These are phyloP conservation scores for Dianthus caryophyllus DNA, from an alignment of 148 eudicot species.

Conservation along the genomic window DNA sequence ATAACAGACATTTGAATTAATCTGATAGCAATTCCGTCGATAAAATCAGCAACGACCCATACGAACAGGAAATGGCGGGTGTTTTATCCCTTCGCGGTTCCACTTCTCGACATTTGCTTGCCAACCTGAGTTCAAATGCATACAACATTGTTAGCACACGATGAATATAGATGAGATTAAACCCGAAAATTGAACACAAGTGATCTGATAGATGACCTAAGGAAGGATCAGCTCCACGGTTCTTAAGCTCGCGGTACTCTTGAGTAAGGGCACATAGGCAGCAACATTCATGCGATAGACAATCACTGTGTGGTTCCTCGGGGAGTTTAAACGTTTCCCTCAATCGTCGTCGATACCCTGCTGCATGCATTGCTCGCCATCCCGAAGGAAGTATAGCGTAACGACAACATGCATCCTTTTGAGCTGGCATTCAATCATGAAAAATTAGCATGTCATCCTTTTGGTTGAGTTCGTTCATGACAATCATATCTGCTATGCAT, in stretches of 20 bases:
- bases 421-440: constrained; percentile 13
- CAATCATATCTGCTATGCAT: no score
- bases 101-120: constrained; percentile 30
- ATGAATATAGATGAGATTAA: no score
- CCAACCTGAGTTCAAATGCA: constrained; percentile 22
- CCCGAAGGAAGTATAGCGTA: constrained; percentile 19
- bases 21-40: not conserved
- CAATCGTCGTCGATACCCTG: constrained; percentile 16
- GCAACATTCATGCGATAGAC: constrained; percentile 24
- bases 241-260: constrained; percentile 28
- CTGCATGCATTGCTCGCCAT: constrained; percentile 27
- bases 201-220: constrained; percentile 15
- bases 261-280: constrained; percentile 33
- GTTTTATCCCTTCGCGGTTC: constrained; percentile 23
- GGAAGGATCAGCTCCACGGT: constrained; percentile 31
- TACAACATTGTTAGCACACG: no score
- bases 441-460: no score
- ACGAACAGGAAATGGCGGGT: constrained; percentile 26
- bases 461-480: no score
- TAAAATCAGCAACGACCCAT: constrained; percentile 27
- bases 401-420: constrained; percentile 21
- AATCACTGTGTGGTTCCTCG: constrained; percentile 29
- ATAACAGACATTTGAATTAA: no score
- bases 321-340: constrained; percentile 30
- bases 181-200: not conserved